Conservation (phyloP, 2,329 filamentous ascomycete species). For the Pseudopyrenochaeta lycopersici region DNA sequence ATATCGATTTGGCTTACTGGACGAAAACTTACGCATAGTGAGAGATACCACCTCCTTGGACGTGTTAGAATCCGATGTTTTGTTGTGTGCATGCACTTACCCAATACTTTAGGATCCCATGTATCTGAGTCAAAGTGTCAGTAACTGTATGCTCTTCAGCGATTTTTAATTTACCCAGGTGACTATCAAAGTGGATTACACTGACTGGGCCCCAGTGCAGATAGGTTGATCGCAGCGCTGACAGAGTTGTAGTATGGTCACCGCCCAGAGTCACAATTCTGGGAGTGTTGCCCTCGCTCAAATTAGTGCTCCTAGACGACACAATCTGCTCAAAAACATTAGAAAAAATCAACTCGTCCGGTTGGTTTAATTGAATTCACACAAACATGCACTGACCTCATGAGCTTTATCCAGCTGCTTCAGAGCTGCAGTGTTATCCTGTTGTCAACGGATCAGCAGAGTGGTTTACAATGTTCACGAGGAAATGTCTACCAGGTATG, state of each 20-base stretch:
- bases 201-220: constrained; percentile 63
- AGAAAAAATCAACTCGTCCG: background rate
- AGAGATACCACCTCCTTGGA: constrained; percentile 63
- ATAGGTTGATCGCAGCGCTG: constrained; percentile 60
- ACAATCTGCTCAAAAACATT: constrained; percentile 45
- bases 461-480: background rate
- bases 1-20: background rate
- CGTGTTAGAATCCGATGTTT: constrained; percentile 10
- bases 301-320: constrained; percentile 58
- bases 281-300: constrained; percentile 55
- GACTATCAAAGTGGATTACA: constrained; percentile 67
- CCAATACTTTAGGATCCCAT: constrained; percentile 64
- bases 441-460: constrained; percentile 1
- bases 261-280: constrained; percentile 64
- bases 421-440: constrained; percentile 64
- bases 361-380: no score
- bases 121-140: constrained; percentile 54
- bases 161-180: constrained; percentile 49
- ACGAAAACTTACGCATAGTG: constrained; percentile 62
- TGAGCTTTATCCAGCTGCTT: constrained; percentile 64
- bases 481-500: constrained; percentile 51
- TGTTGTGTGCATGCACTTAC: constrained; percentile 34
- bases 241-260: constrained; percentile 65
- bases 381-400: constrained; percentile 44
- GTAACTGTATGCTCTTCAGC: background rate